These are phyloP conservation scores for Saccharomycopsis fibuligera DNA, from an alignment of 805 yeast genomes.

Conservation along the genomic window DNA sequence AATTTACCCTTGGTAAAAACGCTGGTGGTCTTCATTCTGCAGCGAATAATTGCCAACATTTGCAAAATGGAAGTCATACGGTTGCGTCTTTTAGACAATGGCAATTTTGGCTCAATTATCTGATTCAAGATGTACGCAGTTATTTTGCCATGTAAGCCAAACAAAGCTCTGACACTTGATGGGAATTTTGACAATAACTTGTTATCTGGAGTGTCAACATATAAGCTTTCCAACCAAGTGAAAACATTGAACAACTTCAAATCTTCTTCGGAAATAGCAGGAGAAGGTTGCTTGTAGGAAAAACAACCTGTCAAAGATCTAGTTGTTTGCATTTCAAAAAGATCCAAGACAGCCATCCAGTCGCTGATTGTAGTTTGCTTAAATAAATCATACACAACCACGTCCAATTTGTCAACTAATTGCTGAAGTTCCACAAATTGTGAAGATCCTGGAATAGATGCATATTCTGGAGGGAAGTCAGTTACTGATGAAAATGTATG, in stretches of 20 bases:
- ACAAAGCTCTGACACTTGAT: slow-evolving; percentile 54
- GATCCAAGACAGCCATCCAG: slow-evolving; percentile 73
- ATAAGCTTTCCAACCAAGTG: slow-evolving; percentile 58
- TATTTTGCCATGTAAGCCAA: slow-evolving; percentile 62
- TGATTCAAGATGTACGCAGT: slow-evolving; percentile 59
- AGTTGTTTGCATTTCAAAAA: slow-evolving; percentile 62
- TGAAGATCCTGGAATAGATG: slow-evolving; percentile 32
- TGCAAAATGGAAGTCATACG: slow-evolving; percentile 64
- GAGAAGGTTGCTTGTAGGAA: slow-evolving; percentile 37
- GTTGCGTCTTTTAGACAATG: slow-evolving; percentile 52
- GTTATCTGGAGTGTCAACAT: slow-evolving; percentile 37
- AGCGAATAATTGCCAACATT: slow-evolving; percentile 55
- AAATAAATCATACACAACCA: slow-evolving; percentile 51
- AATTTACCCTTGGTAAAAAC: slow-evolving; percentile 38
- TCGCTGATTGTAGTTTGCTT: slow-evolving; percentile 55
- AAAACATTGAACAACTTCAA: slow-evolving; percentile 63
- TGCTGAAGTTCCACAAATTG: slow-evolving; percentile 43
- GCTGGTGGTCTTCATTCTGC: slow-evolving; percentile 57
- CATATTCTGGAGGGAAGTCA: slow-evolving; percentile 42
- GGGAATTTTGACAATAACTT: slow-evolving; percentile 52
- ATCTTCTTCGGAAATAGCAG: slow-evolving; percentile 43
- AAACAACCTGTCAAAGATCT: slow-evolving; percentile 53
- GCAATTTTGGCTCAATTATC: slow-evolving; percentile 54
- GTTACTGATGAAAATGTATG: slow-evolving; percentile 38
- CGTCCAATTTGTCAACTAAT: slow-evolving; percentile 60